Evolutionary conservation across 495 filamentous ascomycete species (phyloP), one percentile per base, ranked within the genome.

Genomic region (Xylaria intraflava): DNA sequence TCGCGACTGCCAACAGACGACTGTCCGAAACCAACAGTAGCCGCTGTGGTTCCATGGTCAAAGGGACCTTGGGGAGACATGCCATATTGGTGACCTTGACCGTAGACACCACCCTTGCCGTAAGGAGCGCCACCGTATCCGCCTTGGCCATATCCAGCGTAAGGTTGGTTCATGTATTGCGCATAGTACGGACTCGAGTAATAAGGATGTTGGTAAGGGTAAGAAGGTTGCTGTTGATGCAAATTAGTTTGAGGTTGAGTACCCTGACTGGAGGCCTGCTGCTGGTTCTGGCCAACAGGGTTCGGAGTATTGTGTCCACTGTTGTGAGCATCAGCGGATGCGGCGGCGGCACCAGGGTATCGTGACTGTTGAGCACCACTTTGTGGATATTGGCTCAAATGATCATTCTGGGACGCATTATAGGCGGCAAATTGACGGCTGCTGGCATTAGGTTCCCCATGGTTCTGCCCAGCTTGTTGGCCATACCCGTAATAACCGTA

Each of bases 301-400:
- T 92, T 92, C 7, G 91, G 90, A 5, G 92, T 96, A 36, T 84
- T 90, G 61, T 94, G 86, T 14, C 88, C 91, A 63, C 87, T 90
- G 69, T 83, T 85, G 66, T 89, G 87, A 36, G 86, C 78, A 36
- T 95, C 93, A 29, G 71, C 62, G 38, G 78, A 72, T 29, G 81
- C 79, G 31, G 84, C 81, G 67, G 81, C 79, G 29, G 84, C 81
- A 67, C 86, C 92, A 40, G 88, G 84, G 55, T 81, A 85, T 42
- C 75, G 78, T 19, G 75, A 65, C 64, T 81, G 78, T 53, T 79
- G 75, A 58, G 83, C 81, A 27, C 81, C 81, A 53, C 86, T 83
- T 58, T 81, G 78, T 8, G 87, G 83, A 53, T 89, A 80, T 60
- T 90, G 88, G 68, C 85, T 85, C 51, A 87, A 72, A 55, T 82